Percentiles rank a stretch among this genome's conserved stretches.
Evolutionary conservation across 2,329 filamentous ascomycete genomes (phyloP).

Genomic region (Ascochyta koolunga): DNA sequence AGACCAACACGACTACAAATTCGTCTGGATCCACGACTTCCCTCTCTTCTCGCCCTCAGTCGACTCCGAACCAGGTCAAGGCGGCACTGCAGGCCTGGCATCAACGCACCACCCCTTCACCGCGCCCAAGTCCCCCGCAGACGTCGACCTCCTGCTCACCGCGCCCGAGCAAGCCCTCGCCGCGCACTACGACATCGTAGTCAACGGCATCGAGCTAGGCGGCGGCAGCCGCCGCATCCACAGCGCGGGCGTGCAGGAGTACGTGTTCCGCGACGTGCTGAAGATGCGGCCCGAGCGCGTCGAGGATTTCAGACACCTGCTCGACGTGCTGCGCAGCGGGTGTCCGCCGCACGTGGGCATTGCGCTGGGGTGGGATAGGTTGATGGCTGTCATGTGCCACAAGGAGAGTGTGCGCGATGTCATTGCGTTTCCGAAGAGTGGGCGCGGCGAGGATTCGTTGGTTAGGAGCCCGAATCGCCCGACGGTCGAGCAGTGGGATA

Average conservation of each 20-base stretch:
- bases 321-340: conserved; percentile 80
- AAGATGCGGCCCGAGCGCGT: conserved; percentile 75
- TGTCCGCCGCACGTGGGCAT: conserved; percentile 96
- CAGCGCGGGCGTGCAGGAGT: conserved; percentile 79
- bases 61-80: conserved; percentile 75
- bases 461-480: conserved; percentile 77
- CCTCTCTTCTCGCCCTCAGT: conserved; percentile 83
- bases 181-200: conserved; percentile 93
- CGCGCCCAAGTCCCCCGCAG: conserved; percentile 72
- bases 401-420: conserved; percentile 84
- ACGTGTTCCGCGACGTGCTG: conserved; percentile 82
- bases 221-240: conserved; percentile 95
- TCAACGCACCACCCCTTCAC: conserved; percentile 97
- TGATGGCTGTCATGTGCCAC: conserved; percentile 80
- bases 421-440: conserved; percentile 95
- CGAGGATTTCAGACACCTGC: conserved; percentile 82
- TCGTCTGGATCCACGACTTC: conserved; percentile 88
- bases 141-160: conserved; percentile 75
- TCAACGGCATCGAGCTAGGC: conserved; percentile 93
- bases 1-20: conserved; percentile 62
- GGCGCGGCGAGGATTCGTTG: conserved; percentile 84
- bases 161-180: conserved; percentile 76
- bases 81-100: conserved; percentile 77
- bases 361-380: conserved; percentile 87
- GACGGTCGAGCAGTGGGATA: conserved; percentile 63